Base-by-base conservation (phyloP, 208 protist species). In the Leishmania lainsoni region DNA sequence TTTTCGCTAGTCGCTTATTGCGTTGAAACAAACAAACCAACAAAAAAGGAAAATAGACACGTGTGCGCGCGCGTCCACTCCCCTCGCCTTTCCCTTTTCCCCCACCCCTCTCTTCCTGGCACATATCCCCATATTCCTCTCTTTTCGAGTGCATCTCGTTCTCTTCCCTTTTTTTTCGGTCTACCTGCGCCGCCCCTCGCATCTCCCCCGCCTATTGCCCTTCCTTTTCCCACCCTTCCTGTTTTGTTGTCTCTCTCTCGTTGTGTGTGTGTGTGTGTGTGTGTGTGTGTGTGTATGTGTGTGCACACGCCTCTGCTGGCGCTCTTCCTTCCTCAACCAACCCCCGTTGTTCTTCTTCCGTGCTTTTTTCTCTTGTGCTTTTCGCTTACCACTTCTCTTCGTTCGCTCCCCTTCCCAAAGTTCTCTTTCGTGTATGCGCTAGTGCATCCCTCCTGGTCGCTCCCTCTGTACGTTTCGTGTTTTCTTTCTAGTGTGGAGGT, bases 121-220 rank as follows among this genome's bases (percentile, higher is more conserved):
- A 12, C 42, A 45, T 45, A 45, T 45, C 42, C 42, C 42, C 42
- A 14, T 35, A 59, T 32, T 66, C 10, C 63, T 56, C 54, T 78
- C 16, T 81, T 78, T 58, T 54, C 9, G 42, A 51, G 39, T 26
- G 70, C 70, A 75, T 72, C 66, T 72, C 39, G 8, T 73, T 52
- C 42, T 12, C 9, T 1, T 54, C 20, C 20, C 42, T 16, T 17
- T 22, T 29, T 32, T 12, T 49, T 39, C 49, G 22, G 20, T 9
- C 42, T 10, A 17, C 66, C 1, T 72, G 16, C 32, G 66, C 66
- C 39, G 39, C n/a, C 26, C 70, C 20, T 29, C 42, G 42, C 42
- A 45, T 45, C 42, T 45, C 42, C 42, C 42, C 4, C 42, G 42
- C 42, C 42, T 45, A 45, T 45, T 45, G 42, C 42, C 42, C 42